Percentiles rank a stretch among this genome's conserved stretches.
Conservation (phyloP, 306 rosid genomes). For the Begonia peltatifolia region DNA sequence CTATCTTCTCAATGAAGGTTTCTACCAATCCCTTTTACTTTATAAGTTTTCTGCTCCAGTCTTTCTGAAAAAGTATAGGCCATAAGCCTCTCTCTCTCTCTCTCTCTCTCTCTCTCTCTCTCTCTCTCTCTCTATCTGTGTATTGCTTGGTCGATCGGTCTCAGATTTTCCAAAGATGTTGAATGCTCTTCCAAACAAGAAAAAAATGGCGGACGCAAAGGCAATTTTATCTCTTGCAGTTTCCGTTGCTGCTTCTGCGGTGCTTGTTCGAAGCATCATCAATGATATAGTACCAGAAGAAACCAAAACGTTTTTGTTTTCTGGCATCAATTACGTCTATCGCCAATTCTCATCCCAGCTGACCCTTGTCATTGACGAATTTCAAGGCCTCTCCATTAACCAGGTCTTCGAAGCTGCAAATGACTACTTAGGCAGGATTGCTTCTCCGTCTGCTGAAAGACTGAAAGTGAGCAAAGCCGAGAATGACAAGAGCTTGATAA, state of each 20-base stretch:
- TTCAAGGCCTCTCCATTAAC: conserved; percentile 40
- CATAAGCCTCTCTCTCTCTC: no score
- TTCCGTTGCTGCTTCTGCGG: conserved; percentile 34
- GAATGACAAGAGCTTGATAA: conserved; percentile 11
- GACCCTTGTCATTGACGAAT: conserved; percentile 48
- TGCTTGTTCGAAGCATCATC: conserved; percentile 30
- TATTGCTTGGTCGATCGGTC: neutral
- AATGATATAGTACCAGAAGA: conserved; percentile 35
- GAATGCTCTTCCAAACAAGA: neutral
- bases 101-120: conserved; percentile 1
- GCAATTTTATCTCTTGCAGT: conserved; percentile 30
- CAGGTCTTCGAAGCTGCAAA: conserved; percentile 49
- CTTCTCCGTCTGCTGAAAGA: conserved; percentile 28
- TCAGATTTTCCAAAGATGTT: no score
- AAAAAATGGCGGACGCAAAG: conserved; percentile 37
- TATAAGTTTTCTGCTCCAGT: no score
- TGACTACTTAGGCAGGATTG: conserved; percentile 26
- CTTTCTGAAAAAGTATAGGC: no score
- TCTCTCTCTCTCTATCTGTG: neutral
- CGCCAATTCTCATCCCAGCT: conserved; percentile 27
- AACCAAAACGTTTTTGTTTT: conserved; percentile 13
- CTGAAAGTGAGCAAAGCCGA: conserved; percentile 35
- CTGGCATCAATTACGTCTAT: conserved; percentile 11
- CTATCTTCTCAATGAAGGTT: no score
- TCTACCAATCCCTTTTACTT: no score